Evolutionary conservation across 805 yeast species (phyloP), one percentile per base, ranked within the genome.

Genomic region (Ogataea methylovora): DNA sequence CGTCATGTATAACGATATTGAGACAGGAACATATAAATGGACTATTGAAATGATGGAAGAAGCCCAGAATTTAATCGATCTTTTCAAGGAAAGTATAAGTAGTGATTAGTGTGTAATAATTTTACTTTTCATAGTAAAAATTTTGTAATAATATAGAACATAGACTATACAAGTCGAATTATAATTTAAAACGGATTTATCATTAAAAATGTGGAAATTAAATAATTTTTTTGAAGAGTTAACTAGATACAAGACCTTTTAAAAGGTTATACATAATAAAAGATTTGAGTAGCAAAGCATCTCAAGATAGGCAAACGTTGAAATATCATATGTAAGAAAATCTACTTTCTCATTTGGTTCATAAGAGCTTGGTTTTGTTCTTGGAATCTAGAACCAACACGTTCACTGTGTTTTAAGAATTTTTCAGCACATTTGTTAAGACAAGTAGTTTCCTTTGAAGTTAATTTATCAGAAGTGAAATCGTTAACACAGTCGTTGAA

Each of bases 361-460:
- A 82, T 79, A 68, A 83, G 65, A 45, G 79, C 35, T 41, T 58
- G 67, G 73, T 92, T 92, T 65, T 90, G 97, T 59, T 90, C 98
- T 67, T 90, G 97, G 90, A 92, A 92, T 67, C 97, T 80, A 65
- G 84, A 90, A 29, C 98, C 99, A 38, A 92, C 95, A 61, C 99
- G 81, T 69, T 92, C 98, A 62, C 90, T 79, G 71, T 90, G 97
- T 61, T 92, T 92, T 69, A 92, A 74, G 76, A 92, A 92, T 71
- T 92, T 92, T 64, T 90, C 97, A 32, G 96, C 82, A 62, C 99
- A 92, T 63, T 83, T 84, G 70, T 76, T 69, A 42, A 92, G 75
- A 67, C 99, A 92, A 18, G 77, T 53, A 45, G 77, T 78, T 63
- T 92, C 99, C 69, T 83, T 85, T 52, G 77, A 61, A 42, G 95